phyloP scores from a whole-genome alignment of 1,139 yeast genomes.

The Candida tropicalis region DNA sequence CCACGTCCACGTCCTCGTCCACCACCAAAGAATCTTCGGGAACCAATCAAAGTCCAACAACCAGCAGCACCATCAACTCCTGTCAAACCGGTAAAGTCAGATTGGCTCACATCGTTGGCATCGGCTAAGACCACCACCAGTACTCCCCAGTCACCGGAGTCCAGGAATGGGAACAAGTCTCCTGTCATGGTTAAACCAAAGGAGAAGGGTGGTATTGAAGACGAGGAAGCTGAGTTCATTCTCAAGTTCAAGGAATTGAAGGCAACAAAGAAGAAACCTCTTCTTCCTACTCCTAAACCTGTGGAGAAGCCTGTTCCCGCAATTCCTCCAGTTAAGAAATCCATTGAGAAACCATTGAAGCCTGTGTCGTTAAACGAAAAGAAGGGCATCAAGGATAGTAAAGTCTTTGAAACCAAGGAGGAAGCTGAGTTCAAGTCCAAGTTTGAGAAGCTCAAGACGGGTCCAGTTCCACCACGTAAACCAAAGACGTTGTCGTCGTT shows the following conservation, averaged over 20 bases:
- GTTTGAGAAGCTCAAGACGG: conserved; percentile 9
- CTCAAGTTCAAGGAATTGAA: not conserved
- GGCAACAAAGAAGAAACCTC: conserved; percentile 3
- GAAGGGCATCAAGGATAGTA: not conserved
- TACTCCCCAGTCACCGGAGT: conserved; percentile 11
- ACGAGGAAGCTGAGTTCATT: not conserved
- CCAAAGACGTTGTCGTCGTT: conserved; percentile 3
- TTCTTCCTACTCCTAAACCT: conserved; percentile 5
- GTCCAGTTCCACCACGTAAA: conserved; percentile 7
- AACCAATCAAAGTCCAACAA: conserved; percentile 9
- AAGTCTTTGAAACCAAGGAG: conserved; percentile 5
- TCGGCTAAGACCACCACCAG: conserved; percentile 8
- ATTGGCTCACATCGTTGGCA: conserved; percentile 11
- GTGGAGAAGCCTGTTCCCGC: conserved; percentile 14
- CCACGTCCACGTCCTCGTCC: conserved; percentile 9
- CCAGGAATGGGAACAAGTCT: not conserved
- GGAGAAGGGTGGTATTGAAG: not conserved
- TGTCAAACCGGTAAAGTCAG: conserved; percentile 8
- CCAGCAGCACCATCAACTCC: not conserved
- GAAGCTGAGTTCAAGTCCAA: conserved; percentile 10
- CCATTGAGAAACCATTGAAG: conserved; percentile 6
- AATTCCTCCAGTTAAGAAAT: conserved; percentile 3
- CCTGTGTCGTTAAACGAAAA: not conserved
- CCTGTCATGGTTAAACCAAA: not conserved
- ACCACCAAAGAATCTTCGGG: conserved; percentile 12